Percentiles rank a stretch among this genome's conserved stretches.
Evolutionary conservation across 768 basidiomycete species (phyloP).

Genomic region (Auricularia sp.): DNA sequence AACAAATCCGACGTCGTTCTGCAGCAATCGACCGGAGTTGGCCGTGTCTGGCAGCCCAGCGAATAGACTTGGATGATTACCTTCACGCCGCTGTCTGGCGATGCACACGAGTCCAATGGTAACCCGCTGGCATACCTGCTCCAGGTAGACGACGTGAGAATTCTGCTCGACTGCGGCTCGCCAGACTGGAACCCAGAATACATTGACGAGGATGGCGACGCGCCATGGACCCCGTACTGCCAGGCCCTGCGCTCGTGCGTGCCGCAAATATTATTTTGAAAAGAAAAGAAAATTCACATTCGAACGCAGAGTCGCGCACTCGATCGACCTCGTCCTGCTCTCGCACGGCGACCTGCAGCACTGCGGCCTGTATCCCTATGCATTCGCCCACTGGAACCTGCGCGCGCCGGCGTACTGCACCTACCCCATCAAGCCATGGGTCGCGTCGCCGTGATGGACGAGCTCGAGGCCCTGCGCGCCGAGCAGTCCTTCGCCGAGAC

Average conservation of each 20-base stretch:
- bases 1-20: no score
- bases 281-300: neutral
- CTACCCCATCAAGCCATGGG: constrained; percentile 95
- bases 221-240: constrained; percentile 58
- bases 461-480: constrained; percentile 69
- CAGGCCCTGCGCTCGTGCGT: constrained; percentile 57
- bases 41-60: no score
- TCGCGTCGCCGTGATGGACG: constrained; percentile 80
- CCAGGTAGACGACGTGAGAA: constrained; percentile 86
- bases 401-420: constrained; percentile 89
- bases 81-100: constrained; percentile 82
- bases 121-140: constrained; percentile 75
- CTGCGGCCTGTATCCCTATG: constrained; percentile 87
- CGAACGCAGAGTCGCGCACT: constrained; percentile 52
- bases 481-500: constrained; percentile 36
- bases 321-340: constrained; percentile 81
- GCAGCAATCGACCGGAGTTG: no score
- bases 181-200: constrained; percentile 68
- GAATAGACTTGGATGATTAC: constrained; percentile 60
- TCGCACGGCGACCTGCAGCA: constrained; percentile 90
- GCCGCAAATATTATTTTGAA: neutral
- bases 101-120: constrained; percentile 54
- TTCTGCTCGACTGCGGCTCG: constrained; percentile 91
- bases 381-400: constrained; percentile 77
- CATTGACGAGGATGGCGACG: constrained; percentile 19